Conservation (phyloP, 2,329 filamentous ascomycete species). For the Aspergillus sp. region DNA sequence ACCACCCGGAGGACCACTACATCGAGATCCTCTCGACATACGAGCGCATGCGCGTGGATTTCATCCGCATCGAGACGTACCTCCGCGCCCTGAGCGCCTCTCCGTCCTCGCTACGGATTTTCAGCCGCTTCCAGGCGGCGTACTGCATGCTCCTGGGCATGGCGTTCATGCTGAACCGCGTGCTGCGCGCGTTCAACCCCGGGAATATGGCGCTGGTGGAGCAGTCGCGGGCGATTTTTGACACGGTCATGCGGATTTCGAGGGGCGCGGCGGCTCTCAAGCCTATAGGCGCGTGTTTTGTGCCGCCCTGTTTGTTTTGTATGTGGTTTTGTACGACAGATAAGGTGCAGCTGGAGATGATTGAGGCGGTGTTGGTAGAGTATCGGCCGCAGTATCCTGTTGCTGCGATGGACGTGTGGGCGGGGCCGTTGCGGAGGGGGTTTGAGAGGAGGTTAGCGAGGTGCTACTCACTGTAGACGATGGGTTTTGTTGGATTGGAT, state of each 20-base stretch:
- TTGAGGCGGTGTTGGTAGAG: constrained; percentile 14
- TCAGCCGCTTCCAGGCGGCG: constrained; percentile 18
- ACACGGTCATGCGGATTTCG: constrained; percentile 12
- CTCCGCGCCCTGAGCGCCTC: neutral
- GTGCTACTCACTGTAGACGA: neutral
- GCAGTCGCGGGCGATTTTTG: constrained; percentile 12
- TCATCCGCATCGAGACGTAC: constrained; percentile 4
- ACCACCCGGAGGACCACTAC: constrained; percentile 12
- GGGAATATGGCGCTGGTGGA: constrained; percentile 6
- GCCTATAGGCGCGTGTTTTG: constrained; percentile 20
- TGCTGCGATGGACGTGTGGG: constrained; percentile 12
- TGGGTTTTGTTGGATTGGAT: no score
- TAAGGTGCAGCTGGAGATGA: constrained; percentile 7
- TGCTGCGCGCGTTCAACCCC: constrained; percentile 18
- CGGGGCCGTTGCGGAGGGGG: constrained; percentile 5
- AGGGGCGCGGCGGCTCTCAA: constrained; percentile 15
- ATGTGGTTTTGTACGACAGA: constrained; percentile 17
- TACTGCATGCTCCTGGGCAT: constrained; percentile 17
- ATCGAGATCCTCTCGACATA: constrained; percentile 16
- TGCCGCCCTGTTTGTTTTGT: constrained; percentile 17
- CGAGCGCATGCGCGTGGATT: constrained; percentile 13
- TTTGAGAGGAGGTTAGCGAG: neutral
- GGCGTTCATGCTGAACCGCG: constrained; percentile 16
- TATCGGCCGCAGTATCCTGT: constrained; percentile 22
- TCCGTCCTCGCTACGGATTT: constrained; percentile 4